phyloP scores from a whole-genome alignment of 345 rosid species.

The Ailanthus altissimus region DNA sequence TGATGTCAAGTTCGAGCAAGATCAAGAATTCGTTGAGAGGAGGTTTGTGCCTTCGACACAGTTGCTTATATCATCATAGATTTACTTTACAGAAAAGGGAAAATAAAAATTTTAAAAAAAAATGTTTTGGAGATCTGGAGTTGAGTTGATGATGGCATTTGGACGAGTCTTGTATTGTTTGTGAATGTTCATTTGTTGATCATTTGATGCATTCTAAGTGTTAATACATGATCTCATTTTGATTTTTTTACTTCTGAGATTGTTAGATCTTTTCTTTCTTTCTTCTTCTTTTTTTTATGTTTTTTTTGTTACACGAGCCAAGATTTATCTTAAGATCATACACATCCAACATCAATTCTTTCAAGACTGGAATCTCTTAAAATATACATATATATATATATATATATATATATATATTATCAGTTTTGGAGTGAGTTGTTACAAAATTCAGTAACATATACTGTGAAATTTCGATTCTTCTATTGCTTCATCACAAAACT shows the following conservation, averaged over 20 bases:
- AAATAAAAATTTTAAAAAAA: not conserved
- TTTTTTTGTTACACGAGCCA: no score
- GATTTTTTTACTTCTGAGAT: not conserved
- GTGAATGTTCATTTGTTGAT: not conserved
- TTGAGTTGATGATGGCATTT: slow-evolving; percentile 4
- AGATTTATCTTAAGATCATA: no score
- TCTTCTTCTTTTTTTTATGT: no score
- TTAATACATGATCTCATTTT: slow-evolving; percentile 5
- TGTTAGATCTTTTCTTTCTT: not conserved
- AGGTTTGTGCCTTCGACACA: slow-evolving; percentile 56
- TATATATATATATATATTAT: no score
- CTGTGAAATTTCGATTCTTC: not conserved
- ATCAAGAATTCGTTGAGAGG: slow-evolving; percentile 40
- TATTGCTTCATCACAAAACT: not conserved
- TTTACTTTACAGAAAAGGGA: not conserved
- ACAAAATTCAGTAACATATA: not conserved
- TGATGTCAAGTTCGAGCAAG: slow-evolving; percentile 38
- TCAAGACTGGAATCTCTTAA: not conserved
- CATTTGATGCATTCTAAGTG: slow-evolving; percentile 2
- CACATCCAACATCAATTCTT: no score
- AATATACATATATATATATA: no score
- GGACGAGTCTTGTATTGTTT: slow-evolving; percentile 1
- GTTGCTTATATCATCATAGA: slow-evolving; percentile 60
- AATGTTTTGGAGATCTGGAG: slow-evolving; percentile 5
- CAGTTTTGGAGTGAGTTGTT: not conserved